Conservation (phyloP, 805 yeast genomes). For the Scheffersomyces ergatensis region DNA sequence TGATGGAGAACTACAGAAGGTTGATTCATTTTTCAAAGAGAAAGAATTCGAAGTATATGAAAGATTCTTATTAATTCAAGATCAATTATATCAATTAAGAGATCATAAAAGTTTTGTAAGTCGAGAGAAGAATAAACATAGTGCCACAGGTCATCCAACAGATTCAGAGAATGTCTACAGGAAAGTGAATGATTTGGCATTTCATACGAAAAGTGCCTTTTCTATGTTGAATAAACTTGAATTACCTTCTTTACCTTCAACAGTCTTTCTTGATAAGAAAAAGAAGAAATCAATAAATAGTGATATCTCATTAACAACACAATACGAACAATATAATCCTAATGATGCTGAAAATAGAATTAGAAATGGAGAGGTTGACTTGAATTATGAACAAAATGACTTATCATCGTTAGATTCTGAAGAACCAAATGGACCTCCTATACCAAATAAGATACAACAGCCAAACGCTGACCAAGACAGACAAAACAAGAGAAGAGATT, state of each 20-base stretch:
- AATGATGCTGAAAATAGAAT: conserved; percentile 37
- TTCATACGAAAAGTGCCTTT: conserved; percentile 22
- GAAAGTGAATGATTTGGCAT: conserved; percentile 27
- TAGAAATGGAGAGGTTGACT: conserved; percentile 27
- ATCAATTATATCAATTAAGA: conserved; percentile 62
- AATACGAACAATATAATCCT: conserved; percentile 19
- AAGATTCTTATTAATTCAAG: conserved; percentile 60
- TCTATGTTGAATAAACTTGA: conserved; percentile 28
- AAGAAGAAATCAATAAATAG: conserved; percentile 1
- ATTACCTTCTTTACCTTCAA: conserved; percentile 41
- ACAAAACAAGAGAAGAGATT: conserved; percentile 45
- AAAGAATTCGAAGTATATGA: conserved; percentile 61
- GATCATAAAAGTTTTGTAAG: conserved; percentile 41
- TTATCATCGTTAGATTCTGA: conserved; percentile 13
- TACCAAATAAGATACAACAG: conserved; percentile 3
- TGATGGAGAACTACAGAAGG: conserved; percentile 56
- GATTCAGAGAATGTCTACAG: not conserved
- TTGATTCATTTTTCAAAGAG: conserved; percentile 58
- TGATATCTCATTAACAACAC: conserved; percentile 10
- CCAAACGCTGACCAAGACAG: conserved; percentile 17
- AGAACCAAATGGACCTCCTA: not conserved
- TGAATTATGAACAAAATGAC: conserved; percentile 5
- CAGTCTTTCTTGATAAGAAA: conserved; percentile 23
- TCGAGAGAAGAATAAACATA: conserved; percentile 8
- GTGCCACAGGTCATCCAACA: not conserved